Evolutionary conservation across 2,329 filamentous ascomycete species (phyloP), one percentile per base, ranked within the genome.

Genomic region (Furcasterigmium furcatum): DNA sequence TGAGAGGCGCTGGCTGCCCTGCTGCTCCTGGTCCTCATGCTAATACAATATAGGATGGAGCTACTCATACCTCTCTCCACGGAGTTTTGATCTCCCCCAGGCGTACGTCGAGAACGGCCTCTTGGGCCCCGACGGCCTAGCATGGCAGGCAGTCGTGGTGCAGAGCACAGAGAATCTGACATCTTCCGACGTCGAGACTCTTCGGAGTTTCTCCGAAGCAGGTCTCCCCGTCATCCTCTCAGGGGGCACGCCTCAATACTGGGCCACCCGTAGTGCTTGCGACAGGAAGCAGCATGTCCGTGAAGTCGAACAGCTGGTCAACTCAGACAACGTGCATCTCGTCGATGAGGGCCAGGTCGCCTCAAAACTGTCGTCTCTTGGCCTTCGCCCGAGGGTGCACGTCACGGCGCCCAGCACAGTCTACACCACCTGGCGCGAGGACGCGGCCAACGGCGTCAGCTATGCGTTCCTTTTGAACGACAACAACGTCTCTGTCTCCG

Each of bases 21-120:
- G 24, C 12, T 27, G 7, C 12, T 27, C 24, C 24, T 27, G 7
- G 24, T 7, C 24, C 12, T 27, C 7, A 27, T 7, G 7, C 12
- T 7, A 27, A 7, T 27, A 7, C 7, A 7, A 27, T 27, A 7
- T 12, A 27, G 24, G 24, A 12, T 27, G 24, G 24, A 62, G 66
- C 0, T 74, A 72, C 47, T 64, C 67, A 10, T 76, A 76, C 46
- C 56, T 76, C 1, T 63, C 60, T 4, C 67, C 72, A 0, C 66
- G 68, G 16, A 75, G 74, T 43, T 65, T 77, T 21, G 56, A 46
- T 1, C 62, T 70, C 0, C 59, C 64, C 0, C 47, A 63, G 10
- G 71, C 71, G 1, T 47, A 51, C 3, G 70, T 76, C 1, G 30
- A 44, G 4, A 48, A 67, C 21, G 57, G 55, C 1, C 45, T 61